A percentile compares a stretch with the other conserved stretches of the same genome.
phyloP scores from a whole-genome alignment of 148 eudicot species.

The Rhododendron ferrugineum region DNA sequence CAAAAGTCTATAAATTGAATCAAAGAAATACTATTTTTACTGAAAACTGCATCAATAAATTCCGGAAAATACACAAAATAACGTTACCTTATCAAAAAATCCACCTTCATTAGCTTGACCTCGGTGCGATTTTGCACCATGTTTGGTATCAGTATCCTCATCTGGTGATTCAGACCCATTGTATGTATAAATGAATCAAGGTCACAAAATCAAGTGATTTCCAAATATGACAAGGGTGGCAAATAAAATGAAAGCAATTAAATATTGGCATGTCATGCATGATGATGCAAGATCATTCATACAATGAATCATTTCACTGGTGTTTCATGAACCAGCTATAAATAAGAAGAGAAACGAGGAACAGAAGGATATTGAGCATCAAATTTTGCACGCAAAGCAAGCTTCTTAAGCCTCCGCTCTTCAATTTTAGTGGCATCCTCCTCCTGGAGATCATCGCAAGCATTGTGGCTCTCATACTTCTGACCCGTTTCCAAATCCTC shows the following conservation, averaged over 20 bases:
- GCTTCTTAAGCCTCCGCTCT: slow-evolving; percentile 73
- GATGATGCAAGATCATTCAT: slow-evolving; percentile 3
- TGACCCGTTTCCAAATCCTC: slow-evolving; percentile 87
- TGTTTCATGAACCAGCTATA: neutral
- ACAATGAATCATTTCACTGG: neutral
- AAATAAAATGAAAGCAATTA: neutral
- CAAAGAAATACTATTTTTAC: neutral
- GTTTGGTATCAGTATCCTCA: slow-evolving; percentile 46
- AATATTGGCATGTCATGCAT: neutral
- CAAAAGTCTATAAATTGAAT: neutral
- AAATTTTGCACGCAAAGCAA: slow-evolving; percentile 91
- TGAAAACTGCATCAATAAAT: neutral
- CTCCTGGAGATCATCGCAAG: slow-evolving; percentile 13
- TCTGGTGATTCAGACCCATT: slow-evolving; percentile 55
- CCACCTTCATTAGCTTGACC: slow-evolving; percentile 51
- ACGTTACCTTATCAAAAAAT: slow-evolving; percentile 70
- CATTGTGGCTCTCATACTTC: slow-evolving; percentile 33
- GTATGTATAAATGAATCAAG: slow-evolving; percentile 61
- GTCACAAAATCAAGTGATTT: slow-evolving; percentile 8
- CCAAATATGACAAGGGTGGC: neutral
- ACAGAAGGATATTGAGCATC: slow-evolving; percentile 82
- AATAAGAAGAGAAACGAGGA: neutral
- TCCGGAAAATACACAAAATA: neutral
- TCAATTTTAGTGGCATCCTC: slow-evolving; percentile 32
- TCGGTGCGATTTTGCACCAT: slow-evolving; percentile 29